Percentiles rank a stretch among this genome's conserved stretches.
Evolutionary conservation across 768 basidiomycete genomes (phyloP).

Genomic region (Phanerochaete sordida): DNA sequence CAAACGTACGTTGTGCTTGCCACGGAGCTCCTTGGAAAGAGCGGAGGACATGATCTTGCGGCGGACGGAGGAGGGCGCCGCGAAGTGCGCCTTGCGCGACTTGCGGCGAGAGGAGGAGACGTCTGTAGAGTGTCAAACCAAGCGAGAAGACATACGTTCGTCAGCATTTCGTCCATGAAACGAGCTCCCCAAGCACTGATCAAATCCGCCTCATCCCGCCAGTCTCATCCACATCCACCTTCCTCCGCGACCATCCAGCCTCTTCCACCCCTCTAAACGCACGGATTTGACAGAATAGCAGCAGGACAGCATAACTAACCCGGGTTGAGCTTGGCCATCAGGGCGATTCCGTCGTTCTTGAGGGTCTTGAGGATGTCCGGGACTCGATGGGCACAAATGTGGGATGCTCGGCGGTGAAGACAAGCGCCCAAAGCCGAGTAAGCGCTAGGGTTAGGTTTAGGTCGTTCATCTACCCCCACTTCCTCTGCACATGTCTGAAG

Average conservation of each 20-base stretch:
- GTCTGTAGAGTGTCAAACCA: constrained; percentile 40
- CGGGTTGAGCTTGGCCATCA: constrained; percentile 64
- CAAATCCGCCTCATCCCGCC: not conserved
- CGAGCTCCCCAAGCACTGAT: constrained; percentile 4
- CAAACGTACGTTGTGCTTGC: constrained; percentile 80
- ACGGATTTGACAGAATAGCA: constrained; percentile 20
- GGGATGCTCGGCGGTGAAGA: not conserved
- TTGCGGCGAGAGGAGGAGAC: constrained; percentile 95
- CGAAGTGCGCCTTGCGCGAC: constrained; percentile 97
- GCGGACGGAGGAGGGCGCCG: constrained; percentile 90
- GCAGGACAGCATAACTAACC: constrained; percentile 50
- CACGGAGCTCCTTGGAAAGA: constrained; percentile 91
- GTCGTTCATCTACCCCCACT: constrained; percentile 22
- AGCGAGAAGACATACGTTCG: constrained; percentile 26
- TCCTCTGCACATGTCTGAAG: constrained; percentile 30
- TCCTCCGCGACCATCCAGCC: constrained; percentile 51
- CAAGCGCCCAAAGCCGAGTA: not conserved
- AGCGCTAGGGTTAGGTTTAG: constrained; percentile 6
- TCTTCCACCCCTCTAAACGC: constrained; percentile 28
- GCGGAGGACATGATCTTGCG: constrained; percentile 98
- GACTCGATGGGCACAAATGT: constrained; percentile 1
- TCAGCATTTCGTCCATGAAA: constrained; percentile 22
- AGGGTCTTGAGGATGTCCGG: constrained; percentile 35
- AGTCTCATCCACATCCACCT: constrained; percentile 37
- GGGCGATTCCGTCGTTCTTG: constrained; percentile 42